Evolutionary conservation across 129 eudicot species (phyloP), one percentile per base, ranked within the genome.

Genomic region (Smallanthus sonchifolius): DNA sequence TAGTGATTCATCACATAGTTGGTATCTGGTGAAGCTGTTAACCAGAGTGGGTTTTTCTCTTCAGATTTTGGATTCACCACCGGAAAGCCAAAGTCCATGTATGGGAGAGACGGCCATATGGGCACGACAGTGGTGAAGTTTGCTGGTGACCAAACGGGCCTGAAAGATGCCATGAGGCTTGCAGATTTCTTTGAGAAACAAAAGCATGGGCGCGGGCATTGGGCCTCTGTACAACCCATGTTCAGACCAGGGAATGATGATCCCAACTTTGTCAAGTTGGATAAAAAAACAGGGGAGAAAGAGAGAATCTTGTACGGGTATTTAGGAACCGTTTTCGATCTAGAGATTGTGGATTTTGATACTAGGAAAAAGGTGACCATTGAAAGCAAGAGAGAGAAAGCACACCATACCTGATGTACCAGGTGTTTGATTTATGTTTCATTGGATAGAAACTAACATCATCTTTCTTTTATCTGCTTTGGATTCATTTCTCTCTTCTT

Each of bases 31-130:
- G 43, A 59, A 6, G 39, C 40, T 36, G 36, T 49, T 39, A 56
- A 52, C 65, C 13, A 19, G 16, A n/a, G 30, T 36, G 48, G 14
- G 74, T 36, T 76, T 68, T 51, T 76, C 42, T 67, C 28, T 59
- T 45, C 94, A 94, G 98, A 86, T 83, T 83, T 94, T 73, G 96
- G 97, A 66, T 86, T 87, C 65, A 64, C 73, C 55, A 81, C 82
- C 75, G 96, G 96, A 73, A 95, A 95, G 83, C 62, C 97, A 35
- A 91, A 86, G 92, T 62, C 99, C n/a, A 78, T 91, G 85, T 95
- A 85, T 40, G 78, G 85, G 9, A 88, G 89, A 77, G 97, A 95
- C 36, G 99, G 99, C 30, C 99, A 91, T 83, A 71, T 82, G 83
- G 97, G 97, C 54, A 75, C 83, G 62, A 88, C 85, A 8, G 73